These are phyloP conservation scores for Pseudohalonectria lignicola DNA, from an alignment of 2,329 filamentous ascomycete species.

Conservation along the genomic window DNA sequence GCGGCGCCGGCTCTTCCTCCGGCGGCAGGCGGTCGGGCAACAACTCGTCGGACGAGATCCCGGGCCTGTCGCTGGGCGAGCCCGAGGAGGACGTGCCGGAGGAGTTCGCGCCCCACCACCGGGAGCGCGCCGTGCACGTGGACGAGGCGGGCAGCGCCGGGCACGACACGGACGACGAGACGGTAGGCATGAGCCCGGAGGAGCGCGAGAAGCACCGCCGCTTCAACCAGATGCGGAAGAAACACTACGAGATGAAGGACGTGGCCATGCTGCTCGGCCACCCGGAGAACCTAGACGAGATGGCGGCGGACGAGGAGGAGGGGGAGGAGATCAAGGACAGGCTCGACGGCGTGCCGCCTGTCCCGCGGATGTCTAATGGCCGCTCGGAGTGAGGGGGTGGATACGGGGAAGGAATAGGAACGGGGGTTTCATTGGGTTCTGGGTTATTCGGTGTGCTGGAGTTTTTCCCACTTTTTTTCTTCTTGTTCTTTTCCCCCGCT, in stretches of 20 bases:
- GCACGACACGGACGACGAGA: constrained; percentile 44
- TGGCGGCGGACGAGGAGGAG: constrained; percentile 36
- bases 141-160: constrained; percentile 45
- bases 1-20: constrained; percentile 4
- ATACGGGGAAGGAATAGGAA: not conserved
- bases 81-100: constrained; percentile 64
- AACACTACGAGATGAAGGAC: constrained; percentile 97
- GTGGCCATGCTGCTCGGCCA: constrained; percentile 80
- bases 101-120: constrained; percentile 19
- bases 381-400: constrained; percentile 4
- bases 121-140: constrained; percentile 68
- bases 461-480: not conserved
- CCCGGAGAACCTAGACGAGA: constrained; percentile 53
- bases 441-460: too few species aligned
- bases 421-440: too few species aligned
- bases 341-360: constrained; percentile 23
- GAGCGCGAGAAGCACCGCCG: constrained; percentile 83
- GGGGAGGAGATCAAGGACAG: constrained; percentile 2
- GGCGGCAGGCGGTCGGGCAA: constrained; percentile 16
- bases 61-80: constrained; percentile 83
- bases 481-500: not conserved
- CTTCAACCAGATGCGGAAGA: constrained; percentile 88
- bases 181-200: constrained; percentile 49
- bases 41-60: constrained; percentile 63
- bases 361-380: constrained; percentile 33